Conservation (phyloP, 2,329 filamentous ascomycete genomes). For the Leptographium wingfieldii region DNA sequence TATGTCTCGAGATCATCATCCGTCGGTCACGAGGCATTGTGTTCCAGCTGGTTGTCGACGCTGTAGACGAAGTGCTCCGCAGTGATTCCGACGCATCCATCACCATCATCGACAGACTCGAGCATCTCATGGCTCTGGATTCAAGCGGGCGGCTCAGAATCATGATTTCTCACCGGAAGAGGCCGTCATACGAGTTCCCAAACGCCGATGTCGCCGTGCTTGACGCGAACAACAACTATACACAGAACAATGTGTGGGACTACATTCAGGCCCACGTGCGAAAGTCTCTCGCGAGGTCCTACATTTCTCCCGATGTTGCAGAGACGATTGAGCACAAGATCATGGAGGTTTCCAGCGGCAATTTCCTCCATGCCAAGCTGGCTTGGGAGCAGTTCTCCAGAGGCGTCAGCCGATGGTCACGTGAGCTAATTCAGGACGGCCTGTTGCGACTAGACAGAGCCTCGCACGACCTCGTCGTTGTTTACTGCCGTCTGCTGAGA, state of each 20-base stretch:
- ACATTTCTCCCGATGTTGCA: background rate
- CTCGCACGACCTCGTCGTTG: background rate
- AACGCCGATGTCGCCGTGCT: background rate
- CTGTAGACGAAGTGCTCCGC: background rate
- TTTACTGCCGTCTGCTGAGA: background rate
- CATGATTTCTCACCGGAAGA: background rate
- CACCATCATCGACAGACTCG: background rate
- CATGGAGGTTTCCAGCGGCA: background rate
- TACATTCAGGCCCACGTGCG: background rate
- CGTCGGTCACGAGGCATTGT: background rate
- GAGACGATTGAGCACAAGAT: background rate
- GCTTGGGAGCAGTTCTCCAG: background rate
- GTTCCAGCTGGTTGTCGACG: background rate
- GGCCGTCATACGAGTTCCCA: background rate
- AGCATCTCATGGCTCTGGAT: background rate
- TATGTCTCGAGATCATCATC: background rate
- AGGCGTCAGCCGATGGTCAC: background rate
- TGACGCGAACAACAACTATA: background rate
- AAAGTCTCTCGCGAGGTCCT: background rate
- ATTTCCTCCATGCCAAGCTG: background rate
- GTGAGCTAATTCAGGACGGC: background rate
- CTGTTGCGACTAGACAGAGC: background rate
- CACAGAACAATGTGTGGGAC: background rate
- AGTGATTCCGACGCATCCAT: background rate
- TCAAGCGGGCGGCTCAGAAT: background rate